Evolutionary conservation across 169 alveolate genomes (phyloP), one percentile per base, ranked within the genome.

Genomic region (Plasmodium coatneyi): DNA sequence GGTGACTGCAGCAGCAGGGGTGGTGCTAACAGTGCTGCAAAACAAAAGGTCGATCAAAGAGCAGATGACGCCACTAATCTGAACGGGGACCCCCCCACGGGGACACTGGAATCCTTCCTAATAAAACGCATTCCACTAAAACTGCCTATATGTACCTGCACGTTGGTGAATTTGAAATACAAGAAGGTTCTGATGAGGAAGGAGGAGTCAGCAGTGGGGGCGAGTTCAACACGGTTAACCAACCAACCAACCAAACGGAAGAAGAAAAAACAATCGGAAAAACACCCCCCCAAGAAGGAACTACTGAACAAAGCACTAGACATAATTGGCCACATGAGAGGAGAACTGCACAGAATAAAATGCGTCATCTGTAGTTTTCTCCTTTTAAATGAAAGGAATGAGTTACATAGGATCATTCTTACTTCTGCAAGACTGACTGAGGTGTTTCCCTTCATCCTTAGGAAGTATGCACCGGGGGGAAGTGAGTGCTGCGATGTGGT

Each of bases 131-230:
- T 84, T 19, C 92, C 92, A 1, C 56, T 41, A 12, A 74, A 74
- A 28, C 19, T 84, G 1, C 76, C 19, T 14, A 72, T 84, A 3
- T 84, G 92, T 22, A 84, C 92, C 2, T 84, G 92, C 39, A 25
- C 80, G 3, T 52, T 46, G 28, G 78, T 49, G 16, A 74, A 46
- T 49, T 7, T 84, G 46, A 71, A 34, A 7, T 84, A 84, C 34
- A 84, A 72, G 22, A 84, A 74, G 2, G 49, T 84, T 71, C 56
- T 72, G 2, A 36, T 84, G 25, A 36, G 74, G 54, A 84, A 84
- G 41, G 79, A 39, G 22, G 83, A 46, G n/a, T 36, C 16, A 22
- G 78, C n/a, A 49, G 14, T 49, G 34, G n/a, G n/a, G 36, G 30
- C 10, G 4, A 36, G 14, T 0, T 3, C 49, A 10, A 16, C n/a